A percentile compares a stretch with the other conserved stretches of the same genome.
These are phyloP conservation scores for Penicillium sp. DNA, from an alignment of 2,329 filamentous ascomycete species.

Conservation along the genomic window DNA sequence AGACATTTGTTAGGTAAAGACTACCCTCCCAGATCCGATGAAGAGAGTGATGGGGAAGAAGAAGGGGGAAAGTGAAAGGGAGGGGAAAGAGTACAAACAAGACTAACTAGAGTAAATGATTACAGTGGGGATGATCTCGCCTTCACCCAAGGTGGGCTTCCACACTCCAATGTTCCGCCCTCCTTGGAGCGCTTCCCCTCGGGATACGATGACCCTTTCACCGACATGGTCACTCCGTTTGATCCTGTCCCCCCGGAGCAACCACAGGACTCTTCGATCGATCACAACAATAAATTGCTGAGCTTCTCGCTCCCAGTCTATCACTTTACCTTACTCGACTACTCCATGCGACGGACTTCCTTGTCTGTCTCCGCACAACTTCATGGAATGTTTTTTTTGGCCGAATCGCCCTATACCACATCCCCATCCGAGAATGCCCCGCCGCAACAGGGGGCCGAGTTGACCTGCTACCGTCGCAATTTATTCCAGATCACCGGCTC, in stretches of 20 bases:
- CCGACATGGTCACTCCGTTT: slow-evolving; percentile 49
- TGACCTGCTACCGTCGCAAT: slow-evolving; percentile 95
- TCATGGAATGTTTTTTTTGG: slow-evolving; percentile 69
- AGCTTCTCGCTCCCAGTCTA: slow-evolving; percentile 67
- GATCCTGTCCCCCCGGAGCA: slow-evolving; percentile 47
- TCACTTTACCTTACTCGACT: slow-evolving; percentile 61
- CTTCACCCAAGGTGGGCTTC: slow-evolving; percentile 46
- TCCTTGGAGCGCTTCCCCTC: slow-evolving; percentile 52
- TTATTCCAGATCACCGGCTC: slow-evolving; percentile 94
- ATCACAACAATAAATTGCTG: slow-evolving; percentile 69
- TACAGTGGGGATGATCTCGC: slow-evolving; percentile 50
- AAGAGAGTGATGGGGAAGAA: too few species aligned
- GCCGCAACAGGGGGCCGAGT: slow-evolving; percentile 60
- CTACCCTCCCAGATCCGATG: background rate
- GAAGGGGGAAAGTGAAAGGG: too few species aligned
- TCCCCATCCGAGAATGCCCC: slow-evolving; percentile 55
- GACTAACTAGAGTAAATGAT: background rate
- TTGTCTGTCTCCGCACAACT: slow-evolving; percentile 62
- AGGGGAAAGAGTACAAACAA: background rate
- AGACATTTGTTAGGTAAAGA: slow-evolving; percentile 60
- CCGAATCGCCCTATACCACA: slow-evolving; percentile 63
- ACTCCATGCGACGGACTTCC: slow-evolving; percentile 55
- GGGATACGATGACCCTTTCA: slow-evolving; percentile 52
- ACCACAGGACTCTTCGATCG: slow-evolving; percentile 58
- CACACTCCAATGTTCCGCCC: slow-evolving; percentile 20